Evolutionary conservation across 257 asterid genomes (phyloP), one percentile per base, ranked within the genome.

Genomic region (Thymus mandschuricus): DNA sequence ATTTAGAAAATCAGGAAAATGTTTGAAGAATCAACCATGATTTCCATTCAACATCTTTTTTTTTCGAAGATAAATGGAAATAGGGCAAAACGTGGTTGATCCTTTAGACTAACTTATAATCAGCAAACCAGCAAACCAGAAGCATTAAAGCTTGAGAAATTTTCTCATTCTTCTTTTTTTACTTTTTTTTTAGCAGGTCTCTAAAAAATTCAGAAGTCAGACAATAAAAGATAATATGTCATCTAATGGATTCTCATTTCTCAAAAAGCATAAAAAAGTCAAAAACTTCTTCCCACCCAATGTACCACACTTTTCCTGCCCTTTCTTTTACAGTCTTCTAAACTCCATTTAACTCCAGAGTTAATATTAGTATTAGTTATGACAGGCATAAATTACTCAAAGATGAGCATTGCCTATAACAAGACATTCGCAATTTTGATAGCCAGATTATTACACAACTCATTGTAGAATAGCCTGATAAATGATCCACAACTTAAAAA

Each of bases 361-460:
- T 28, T n/a, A 50, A 61, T 60, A 54, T 31, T 57, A 58, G n/a
- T n/a, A 38, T 38, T 38, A 6, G 43, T 38, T 6, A 29, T 10
- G 59, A 38, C 45, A 48, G 6, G 40, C 73, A 10, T 56, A 71
- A 75, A 68, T 43, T 61, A 55, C 72, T 41, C 75, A 33, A 52
- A 38, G 60, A 48, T 63, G 31, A 33, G 28, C 15, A 35, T 28
- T 13, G 33, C 11, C 21, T 44, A n/a, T 48, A 11, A 28, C 13
- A 48, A 41, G 59, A 49, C 27, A 11, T 15, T 68, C 58, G 7
- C 49, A 10, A 68, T 30, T n/a, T n/a, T n/a, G n/a, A n/a, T n/a
- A 61, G 8, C 71, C 43, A 2, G 49, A 28, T 56, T 1, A 28
- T 34, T 60, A 15, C 13, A 29, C 60, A 44, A 35, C 40, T 15